Conservation (phyloP, 2,329 filamentous ascomycete genomes). For the Clathrospora elynae region DNA sequence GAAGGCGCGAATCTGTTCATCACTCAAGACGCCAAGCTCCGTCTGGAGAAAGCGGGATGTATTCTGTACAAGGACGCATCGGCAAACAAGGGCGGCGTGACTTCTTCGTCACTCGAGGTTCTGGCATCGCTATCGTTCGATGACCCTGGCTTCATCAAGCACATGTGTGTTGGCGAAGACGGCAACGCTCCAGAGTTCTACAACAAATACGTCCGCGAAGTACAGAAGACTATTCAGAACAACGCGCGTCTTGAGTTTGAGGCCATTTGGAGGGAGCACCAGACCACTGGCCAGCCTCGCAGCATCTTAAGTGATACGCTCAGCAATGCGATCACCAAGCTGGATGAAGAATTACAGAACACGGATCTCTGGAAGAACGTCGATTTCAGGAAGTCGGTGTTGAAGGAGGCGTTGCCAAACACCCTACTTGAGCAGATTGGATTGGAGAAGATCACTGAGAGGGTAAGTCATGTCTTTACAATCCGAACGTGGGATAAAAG, state of each 20-base stretch:
- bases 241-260: slow-evolving; percentile 96
- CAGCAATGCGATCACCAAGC: slow-evolving; percentile 88
- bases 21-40: slow-evolving; percentile 95
- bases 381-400: slow-evolving; percentile 74
- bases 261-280: slow-evolving; percentile 95
- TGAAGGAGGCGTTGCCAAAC: slow-evolving; percentile 83
- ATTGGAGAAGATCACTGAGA: slow-evolving; percentile 80
- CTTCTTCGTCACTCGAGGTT: slow-evolving; percentile 94
- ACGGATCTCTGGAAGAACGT: slow-evolving; percentile 90
- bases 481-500: not conserved
- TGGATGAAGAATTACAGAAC: slow-evolving; percentile 94
- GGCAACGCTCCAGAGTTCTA: slow-evolving; percentile 89
- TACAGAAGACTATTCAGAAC: slow-evolving; percentile 87
- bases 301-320: slow-evolving; percentile 91
- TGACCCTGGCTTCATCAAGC: slow-evolving; percentile 80
- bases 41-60: slow-evolving; percentile 92
- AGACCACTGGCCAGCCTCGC: slow-evolving; percentile 76
- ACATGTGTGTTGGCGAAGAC: slow-evolving; percentile 87
- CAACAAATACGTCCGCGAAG: slow-evolving; percentile 86
- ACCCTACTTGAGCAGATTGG: slow-evolving; percentile 88
- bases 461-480: slow-evolving; percentile 58
- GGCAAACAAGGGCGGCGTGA: slow-evolving; percentile 98
- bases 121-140: slow-evolving; percentile 94
- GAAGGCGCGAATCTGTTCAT: slow-evolving; percentile 99
- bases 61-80: slow-evolving; percentile 97